Evolutionary conservation across 352 stramenopile genomes (phyloP).

Genomic region (Globisporangium radiosum): DNA sequence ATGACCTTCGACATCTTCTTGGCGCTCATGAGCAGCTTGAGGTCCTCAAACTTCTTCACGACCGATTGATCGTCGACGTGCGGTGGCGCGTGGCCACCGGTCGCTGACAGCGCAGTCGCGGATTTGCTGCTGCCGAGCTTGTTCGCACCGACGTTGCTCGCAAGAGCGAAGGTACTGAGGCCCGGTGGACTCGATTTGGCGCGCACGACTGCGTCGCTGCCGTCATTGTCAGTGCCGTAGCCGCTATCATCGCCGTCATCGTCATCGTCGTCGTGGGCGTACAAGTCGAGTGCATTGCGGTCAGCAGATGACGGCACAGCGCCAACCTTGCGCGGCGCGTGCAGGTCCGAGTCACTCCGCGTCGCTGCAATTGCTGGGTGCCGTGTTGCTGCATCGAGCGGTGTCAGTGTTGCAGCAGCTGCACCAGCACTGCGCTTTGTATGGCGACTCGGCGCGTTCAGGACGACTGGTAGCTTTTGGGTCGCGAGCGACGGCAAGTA

Average conservation of each 20-base stretch:
- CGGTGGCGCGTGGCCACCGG: not conserved
- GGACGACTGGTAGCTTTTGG: constrained; percentile 22
- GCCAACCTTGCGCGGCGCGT: constrained; percentile 34
- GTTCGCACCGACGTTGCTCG: not conserved
- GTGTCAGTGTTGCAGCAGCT: not conserved
- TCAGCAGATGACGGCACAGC: constrained; percentile 51
- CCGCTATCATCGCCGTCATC: not conserved
- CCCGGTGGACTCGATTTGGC: constrained; percentile 12
- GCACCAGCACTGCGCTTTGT: no score
- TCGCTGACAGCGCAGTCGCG: constrained; percentile 5
- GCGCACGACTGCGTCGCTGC: constrained; percentile 7
- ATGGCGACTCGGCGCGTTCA: constrained; percentile 4
- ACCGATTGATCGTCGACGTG: constrained; percentile 20
- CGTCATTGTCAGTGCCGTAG: constrained; percentile 16
- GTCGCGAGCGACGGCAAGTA: constrained; percentile 31
- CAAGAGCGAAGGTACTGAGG: constrained; percentile 6
- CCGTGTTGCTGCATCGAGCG: constrained; percentile 3
- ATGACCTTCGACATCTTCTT: constrained; percentile 17
- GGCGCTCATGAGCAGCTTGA: constrained; percentile 52
- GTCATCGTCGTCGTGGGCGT: constrained; percentile 22
- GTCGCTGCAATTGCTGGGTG: constrained; percentile 18
- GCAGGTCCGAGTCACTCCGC: constrained; percentile 56
- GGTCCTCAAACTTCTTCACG: constrained; percentile 52
- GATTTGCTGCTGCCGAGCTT: constrained; percentile 17
- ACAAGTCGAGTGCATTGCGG: constrained; percentile 44